Evolutionary conservation across 2,329 filamentous ascomycete species (phyloP), one percentile per base, ranked within the genome.

Genomic region (Colletotrichum sp.): DNA sequence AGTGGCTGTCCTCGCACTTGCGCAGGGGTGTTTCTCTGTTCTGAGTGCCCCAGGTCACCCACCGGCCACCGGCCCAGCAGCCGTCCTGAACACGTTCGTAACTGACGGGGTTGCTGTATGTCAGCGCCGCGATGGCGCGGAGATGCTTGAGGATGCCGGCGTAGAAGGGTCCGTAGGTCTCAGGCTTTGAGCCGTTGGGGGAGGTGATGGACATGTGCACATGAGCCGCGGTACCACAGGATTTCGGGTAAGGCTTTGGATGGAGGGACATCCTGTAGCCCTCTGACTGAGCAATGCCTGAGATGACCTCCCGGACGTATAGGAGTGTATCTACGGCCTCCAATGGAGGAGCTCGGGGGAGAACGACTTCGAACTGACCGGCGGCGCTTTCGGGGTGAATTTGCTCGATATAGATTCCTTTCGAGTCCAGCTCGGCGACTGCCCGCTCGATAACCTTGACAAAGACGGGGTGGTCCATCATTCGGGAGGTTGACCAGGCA

Each of bases 11-110:
- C 5, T 87, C 86, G 64, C 95, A 90, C 81, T 93, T 93, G 15
- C 95, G 90, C 12, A 98, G 86, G 1, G 95, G 93, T 6, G 92
- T 88, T 85, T 96, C 94, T 21, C 94, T 92, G 83, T 97, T 97
- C 84, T 97, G 93, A 6, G 92, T 94, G 15, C 95, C 95, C 95
- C 95, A 98, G 0, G 93, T 87, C 0, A 96, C 90, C 92, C 93
- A 96, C 9, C 92, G 90, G 0, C 94, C 94, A n/a, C 94, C 94
- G 0, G 94, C 90, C 95, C 95, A 97, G 75, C 87, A 87, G n/a
- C 94, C 90, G 69, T 95, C 92, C 2, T 85, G 84, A 13, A 95
- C 88, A 6, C 95, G 90, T 44, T 90, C 90, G 83, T 97, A 97
- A 82, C 93, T 95, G 1, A 88, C 88, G 2, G 90, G 87, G 78